These are phyloP conservation scores for Ophiosphaerella herpotricha DNA, from an alignment of 2,329 filamentous ascomycete genomes.

Conservation along the genomic window DNA sequence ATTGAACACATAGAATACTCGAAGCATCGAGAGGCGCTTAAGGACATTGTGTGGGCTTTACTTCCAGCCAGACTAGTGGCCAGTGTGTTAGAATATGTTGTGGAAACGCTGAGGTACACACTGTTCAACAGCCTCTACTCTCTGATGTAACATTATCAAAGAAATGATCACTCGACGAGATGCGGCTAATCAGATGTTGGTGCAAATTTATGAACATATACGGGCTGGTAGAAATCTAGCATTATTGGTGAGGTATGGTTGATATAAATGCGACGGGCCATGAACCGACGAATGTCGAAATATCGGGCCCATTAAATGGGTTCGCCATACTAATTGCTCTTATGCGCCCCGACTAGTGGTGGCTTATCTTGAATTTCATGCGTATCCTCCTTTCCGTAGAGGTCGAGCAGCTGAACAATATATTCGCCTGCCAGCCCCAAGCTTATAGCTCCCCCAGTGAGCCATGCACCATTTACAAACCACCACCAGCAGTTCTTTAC, in stretches of 20 bases:
- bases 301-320: not conserved
- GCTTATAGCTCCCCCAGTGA: constrained; percentile 64
- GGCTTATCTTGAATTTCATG: not conserved
- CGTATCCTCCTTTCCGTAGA: constrained; percentile 26
- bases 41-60: no score
- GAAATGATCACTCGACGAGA: no score
- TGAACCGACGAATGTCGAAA: not conserved
- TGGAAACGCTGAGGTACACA: no score
- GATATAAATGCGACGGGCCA: not conserved
- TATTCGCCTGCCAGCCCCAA: constrained; percentile 63
- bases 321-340: not conserved
- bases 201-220: not conserved
- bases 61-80: no score
- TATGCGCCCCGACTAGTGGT: not conserved
- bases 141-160: no score
- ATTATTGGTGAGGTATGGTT: not conserved
- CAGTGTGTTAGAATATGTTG: no score
- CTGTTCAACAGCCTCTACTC: no score
- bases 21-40: no score
- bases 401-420: constrained; percentile 30
- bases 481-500: constrained; percentile 67
- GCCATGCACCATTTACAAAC: constrained; percentile 66
- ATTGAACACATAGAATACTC: no score
- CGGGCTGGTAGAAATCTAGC: not conserved
- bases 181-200: no score